These are phyloP conservation scores for Tephrocybe sp. DNA, from an alignment of 768 basidiomycete species.

Conservation along the genomic window DNA sequence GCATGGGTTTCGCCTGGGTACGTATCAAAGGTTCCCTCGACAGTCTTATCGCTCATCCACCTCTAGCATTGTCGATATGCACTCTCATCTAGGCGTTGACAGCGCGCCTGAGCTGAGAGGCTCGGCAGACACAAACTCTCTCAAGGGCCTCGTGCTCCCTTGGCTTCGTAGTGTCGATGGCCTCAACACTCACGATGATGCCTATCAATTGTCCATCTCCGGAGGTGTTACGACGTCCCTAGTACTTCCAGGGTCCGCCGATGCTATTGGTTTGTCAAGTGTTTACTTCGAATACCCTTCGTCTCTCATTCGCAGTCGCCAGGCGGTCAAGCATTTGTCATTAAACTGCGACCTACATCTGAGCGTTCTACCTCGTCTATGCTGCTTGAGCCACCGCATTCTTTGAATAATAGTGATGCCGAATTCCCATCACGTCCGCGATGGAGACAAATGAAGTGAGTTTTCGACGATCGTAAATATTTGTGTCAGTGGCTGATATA, in stretches of 20 bases:
- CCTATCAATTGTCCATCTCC: conserved; percentile 64
- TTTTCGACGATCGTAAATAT: neutral
- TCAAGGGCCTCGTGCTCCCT: conserved; percentile 46
- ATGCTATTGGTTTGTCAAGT: conserved; percentile 59
- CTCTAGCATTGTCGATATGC: conserved; percentile 44
- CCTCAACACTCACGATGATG: conserved; percentile 77
- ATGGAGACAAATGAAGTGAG: conserved; percentile 81
- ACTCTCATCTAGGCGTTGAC: conserved; percentile 41
- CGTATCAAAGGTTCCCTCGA: neutral
- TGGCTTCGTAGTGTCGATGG: conserved; percentile 79
- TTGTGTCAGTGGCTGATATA: neutral
- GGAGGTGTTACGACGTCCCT: conserved; percentile 81
- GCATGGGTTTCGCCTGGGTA: conserved; percentile 59
- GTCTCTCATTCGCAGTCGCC: conserved; percentile 8
- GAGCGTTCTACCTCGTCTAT: conserved; percentile 73
- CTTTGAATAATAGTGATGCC: conserved; percentile 51
- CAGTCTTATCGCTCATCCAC: neutral
- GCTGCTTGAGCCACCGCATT: conserved; percentile 77
- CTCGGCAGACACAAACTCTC: conserved; percentile 55
- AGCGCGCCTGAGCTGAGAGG: conserved; percentile 35
- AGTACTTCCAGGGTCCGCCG: conserved; percentile 71
- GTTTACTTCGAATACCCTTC: neutral
- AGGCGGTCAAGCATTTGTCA: conserved; percentile 75
- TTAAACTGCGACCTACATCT: conserved; percentile 73
- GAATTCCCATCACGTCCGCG: conserved; percentile 48